A percentile compares a stretch with the other conserved stretches of the same genome.
These are phyloP conservation scores for Cephaloascus albidus DNA, from an alignment of 805 yeast species.

Conservation along the genomic window DNA sequence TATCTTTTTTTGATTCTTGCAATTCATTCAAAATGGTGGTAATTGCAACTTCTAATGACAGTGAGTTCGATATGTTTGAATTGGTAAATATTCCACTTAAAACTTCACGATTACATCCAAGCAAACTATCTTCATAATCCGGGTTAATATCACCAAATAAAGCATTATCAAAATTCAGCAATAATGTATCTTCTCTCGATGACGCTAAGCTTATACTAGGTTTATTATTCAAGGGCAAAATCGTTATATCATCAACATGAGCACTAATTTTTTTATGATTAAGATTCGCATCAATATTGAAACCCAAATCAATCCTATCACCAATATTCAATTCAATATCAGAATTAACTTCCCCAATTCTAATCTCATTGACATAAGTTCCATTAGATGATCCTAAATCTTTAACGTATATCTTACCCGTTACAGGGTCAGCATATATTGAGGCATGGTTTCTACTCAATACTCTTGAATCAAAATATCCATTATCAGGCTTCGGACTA, in stretches of 20 bases:
- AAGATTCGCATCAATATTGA: slow-evolving; percentile 61
- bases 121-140: slow-evolving; percentile 36
- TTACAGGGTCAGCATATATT: slow-evolving; percentile 56
- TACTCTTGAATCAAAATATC: slow-evolving; percentile 90
- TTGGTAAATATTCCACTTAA: slow-evolving; percentile 50
- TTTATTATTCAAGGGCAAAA: slow-evolving; percentile 32
- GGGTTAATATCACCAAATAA: slow-evolving; percentile 53
- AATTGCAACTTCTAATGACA: slow-evolving; percentile 46
- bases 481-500: slow-evolving; percentile 63
- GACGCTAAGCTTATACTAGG: slow-evolving; percentile 10
- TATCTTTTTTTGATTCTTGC: slow-evolving; percentile 50
- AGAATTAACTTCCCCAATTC: slow-evolving; percentile 51
- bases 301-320: slow-evolving; percentile 88
- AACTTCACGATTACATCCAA: slow-evolving; percentile 37
- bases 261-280: slow-evolving; percentile 82
- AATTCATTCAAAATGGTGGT: slow-evolving; percentile 45
- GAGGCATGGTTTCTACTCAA: slow-evolving; percentile 92
- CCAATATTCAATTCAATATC: slow-evolving; percentile 57
- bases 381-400: slow-evolving; percentile 94
- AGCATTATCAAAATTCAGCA: slow-evolving; percentile 40
- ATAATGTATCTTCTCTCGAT: slow-evolving; percentile 9
- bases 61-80: slow-evolving; percentile 48
- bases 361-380: slow-evolving; percentile 74
- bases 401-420: slow-evolving; percentile 62
- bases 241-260: slow-evolving; percentile 62